These are phyloP conservation scores for Lodderomyces pseudojiufengensis DNA, from an alignment of 1,139 yeast species.

Conservation along the genomic window DNA sequence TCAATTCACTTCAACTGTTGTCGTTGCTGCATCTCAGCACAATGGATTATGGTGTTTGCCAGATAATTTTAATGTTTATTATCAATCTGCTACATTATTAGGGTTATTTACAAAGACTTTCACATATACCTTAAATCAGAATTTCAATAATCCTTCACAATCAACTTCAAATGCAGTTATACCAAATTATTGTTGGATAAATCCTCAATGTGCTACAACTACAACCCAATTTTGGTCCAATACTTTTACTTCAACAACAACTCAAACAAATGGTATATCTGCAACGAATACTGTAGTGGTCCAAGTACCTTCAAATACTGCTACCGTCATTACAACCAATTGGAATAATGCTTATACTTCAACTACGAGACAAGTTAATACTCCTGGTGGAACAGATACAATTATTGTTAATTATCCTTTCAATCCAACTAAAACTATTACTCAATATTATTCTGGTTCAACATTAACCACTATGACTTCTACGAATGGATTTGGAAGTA, in stretches of 20 bases:
- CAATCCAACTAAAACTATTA: slow-evolving; percentile 13
- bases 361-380: slow-evolving; percentile 9
- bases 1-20: slow-evolving; percentile 14
- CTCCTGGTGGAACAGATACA: slow-evolving; percentile 15
- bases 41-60: slow-evolving; percentile 29
- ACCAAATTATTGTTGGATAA: background rate
- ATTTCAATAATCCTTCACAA: background rate
- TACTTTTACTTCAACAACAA: background rate
- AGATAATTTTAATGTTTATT: slow-evolving; percentile 21
- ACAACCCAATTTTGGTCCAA: background rate
- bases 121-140: background rate
- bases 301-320: background rate
- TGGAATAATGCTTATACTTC: slow-evolving; percentile 1
- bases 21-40: slow-evolving; percentile 18
- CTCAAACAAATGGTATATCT: background rate
- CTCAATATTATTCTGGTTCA: slow-evolving; percentile 12
- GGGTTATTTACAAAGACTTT: background rate
- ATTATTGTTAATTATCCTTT: slow-evolving; percentile 19
- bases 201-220: background rate
- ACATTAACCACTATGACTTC: slow-evolving; percentile 9
- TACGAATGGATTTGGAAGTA: slow-evolving; percentile 12
- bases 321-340: slow-evolving; percentile 4
- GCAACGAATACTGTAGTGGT: background rate
- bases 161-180: background rate
- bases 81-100: slow-evolving; percentile 8